A percentile compares a stretch with the other conserved stretches of the same genome.
phyloP scores from a whole-genome alignment of 2,329 filamentous ascomycete genomes.

The Penicillium frequentans region DNA sequence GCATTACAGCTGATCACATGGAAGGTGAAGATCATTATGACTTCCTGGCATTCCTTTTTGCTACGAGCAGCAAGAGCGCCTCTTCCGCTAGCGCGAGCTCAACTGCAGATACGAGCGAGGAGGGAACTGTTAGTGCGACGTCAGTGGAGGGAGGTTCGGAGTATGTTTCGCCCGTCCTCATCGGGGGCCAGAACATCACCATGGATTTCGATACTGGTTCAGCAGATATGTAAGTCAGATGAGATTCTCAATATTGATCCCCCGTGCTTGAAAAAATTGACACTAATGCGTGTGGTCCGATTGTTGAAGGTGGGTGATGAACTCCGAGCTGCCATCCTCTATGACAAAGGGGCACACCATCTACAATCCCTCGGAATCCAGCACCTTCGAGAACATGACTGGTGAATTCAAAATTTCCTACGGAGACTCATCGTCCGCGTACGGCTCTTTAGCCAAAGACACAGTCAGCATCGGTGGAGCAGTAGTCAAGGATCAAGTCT shows the following conservation, averaged over 20 bases:
- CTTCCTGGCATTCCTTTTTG: slow-evolving; percentile 29
- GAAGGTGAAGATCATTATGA: slow-evolving; percentile 39
- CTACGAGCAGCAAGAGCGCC: background rate
- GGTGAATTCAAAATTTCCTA: slow-evolving; percentile 65
- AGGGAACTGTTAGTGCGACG: slow-evolving; percentile 63
- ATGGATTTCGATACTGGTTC: slow-evolving; percentile 77
- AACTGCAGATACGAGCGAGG: slow-evolving; percentile 29
- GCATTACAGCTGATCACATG: slow-evolving; percentile 46
- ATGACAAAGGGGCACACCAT: slow-evolving; percentile 54
- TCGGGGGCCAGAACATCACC: slow-evolving; percentile 68
- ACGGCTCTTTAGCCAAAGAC: slow-evolving; percentile 66
- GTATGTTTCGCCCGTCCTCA: slow-evolving; percentile 68
- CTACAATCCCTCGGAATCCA: slow-evolving; percentile 56
- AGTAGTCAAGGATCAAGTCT: slow-evolving; percentile 61
- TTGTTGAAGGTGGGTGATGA: slow-evolving; percentile 65
- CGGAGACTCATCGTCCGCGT: slow-evolving; percentile 64
- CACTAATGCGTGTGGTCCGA: background rate
- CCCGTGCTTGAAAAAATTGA: background rate
- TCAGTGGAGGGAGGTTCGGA: slow-evolving; percentile 66
- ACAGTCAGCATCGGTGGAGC: slow-evolving; percentile 67
- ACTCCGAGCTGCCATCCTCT: slow-evolving; percentile 53
- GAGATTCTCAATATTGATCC: background rate
- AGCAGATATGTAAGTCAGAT: slow-evolving; percentile 60
- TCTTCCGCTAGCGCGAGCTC: background rate
- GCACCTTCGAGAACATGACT: slow-evolving; percentile 49